Conservation (phyloP, 257 asterid genomes). For the Ilex aquifolium region DNA sequence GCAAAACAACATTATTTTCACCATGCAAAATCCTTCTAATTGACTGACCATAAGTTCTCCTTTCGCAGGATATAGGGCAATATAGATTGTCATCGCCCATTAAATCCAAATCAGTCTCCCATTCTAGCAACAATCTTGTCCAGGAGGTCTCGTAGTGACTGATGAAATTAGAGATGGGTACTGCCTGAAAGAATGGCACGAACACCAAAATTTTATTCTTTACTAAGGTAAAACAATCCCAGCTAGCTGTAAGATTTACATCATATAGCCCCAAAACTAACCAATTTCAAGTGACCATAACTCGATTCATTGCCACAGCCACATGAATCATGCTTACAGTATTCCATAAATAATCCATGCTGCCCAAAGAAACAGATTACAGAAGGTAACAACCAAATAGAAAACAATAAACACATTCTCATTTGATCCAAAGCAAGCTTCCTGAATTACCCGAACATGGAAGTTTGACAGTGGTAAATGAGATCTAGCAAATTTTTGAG, state of each 20-base stretch:
- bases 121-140: conserved; percentile 36
- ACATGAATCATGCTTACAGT: conserved; percentile 65
- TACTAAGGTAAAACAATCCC: not conserved
- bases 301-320: conserved; percentile 27
- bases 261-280: conserved; percentile 29
- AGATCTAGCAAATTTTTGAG: conserved; percentile 52
- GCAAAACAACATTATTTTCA: conserved; percentile 52
- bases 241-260: not conserved
- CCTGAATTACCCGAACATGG: conserved; percentile 43
- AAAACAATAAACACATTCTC: conserved; percentile 1
- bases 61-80: conserved; percentile 41
- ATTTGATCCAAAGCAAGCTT: conserved; percentile 5
- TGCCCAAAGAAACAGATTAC: conserved; percentile 22
- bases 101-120: conserved; percentile 18
- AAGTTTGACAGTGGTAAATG: conserved; percentile 50
- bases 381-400: conserved; percentile 11
- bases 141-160: conserved; percentile 52
- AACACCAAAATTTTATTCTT: not conserved
- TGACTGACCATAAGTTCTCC: conserved; percentile 38
- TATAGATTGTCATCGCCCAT: conserved; percentile 20
- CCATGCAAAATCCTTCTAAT: conserved; percentile 37
- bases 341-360: conserved; percentile 69
- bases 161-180: conserved; percentile 63
- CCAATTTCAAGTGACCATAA: conserved; percentile 58
- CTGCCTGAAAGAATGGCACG: conserved; percentile 43